phyloP scores from a whole-genome alignment of 2,329 filamentous ascomycete genomes.

The Cadophora luteo-olivacea region DNA sequence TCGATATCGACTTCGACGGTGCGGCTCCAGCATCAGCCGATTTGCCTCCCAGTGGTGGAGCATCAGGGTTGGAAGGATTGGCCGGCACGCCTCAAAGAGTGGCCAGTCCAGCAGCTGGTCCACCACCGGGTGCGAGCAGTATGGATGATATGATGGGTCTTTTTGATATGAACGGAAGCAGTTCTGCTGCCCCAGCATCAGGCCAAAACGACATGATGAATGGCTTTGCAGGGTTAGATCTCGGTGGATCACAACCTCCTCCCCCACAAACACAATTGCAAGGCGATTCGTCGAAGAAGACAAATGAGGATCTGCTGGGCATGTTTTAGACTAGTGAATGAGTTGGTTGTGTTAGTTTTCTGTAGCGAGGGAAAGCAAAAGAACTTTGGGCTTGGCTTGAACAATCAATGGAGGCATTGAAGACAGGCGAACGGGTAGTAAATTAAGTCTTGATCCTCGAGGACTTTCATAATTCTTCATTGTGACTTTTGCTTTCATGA shows the following conservation, averaged over 20 bases:
- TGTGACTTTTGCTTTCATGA: background rate
- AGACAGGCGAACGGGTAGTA: background rate
- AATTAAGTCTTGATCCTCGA: background rate
- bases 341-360: conserved; percentile 3
- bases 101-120: conserved; percentile 61
- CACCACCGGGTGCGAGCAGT: conserved; percentile 54
- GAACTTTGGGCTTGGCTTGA: background rate
- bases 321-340: conserved; percentile 53
- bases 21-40: conserved; percentile 88
- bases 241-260: conserved; percentile 72
- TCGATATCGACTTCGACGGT: conserved; percentile 96
- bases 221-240: conserved; percentile 82
- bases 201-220: conserved; percentile 61
- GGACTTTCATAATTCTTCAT: background rate
- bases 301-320: conserved; percentile 63
- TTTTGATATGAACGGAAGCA: conserved; percentile 55
- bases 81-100: conserved; percentile 73
- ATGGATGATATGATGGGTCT: conserved; percentile 84
- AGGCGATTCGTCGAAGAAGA: conserved; percentile 55
- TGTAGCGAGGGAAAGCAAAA: conserved; percentile 17
- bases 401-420: conserved; percentile 8
- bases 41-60: conserved; percentile 58
- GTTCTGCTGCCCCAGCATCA: conserved; percentile 37
- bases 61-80: conserved; percentile 58
- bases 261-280: conserved; percentile 66